These are phyloP conservation scores for Sporisorium sorghi DNA, from an alignment of 1,284 basidiomycete genomes.

Conservation along the genomic window DNA sequence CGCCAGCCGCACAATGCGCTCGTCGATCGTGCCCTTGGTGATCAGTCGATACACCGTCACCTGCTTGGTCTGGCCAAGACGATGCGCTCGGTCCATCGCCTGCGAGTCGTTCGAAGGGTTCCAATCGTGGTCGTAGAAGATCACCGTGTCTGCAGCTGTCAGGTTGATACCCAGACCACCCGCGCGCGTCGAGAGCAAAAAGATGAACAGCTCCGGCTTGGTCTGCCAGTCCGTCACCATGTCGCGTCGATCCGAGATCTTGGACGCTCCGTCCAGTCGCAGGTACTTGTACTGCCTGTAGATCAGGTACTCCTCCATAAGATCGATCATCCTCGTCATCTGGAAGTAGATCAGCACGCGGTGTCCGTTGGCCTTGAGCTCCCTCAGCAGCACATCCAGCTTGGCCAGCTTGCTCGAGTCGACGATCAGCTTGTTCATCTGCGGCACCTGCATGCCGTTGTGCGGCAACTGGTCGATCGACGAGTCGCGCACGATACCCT, in stretches of 20 bases:
- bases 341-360: constrained; percentile 98
- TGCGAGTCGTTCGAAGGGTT: constrained; percentile 95
- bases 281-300: constrained; percentile 98
- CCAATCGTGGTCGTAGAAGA: constrained; percentile 99
- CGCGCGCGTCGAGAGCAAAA: constrained; percentile 89
- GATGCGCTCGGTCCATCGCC: constrained; percentile 99
- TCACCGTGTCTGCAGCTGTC: constrained; percentile 90
- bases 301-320: constrained; percentile 98
- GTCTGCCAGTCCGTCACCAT: constrained; percentile 99
- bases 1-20: constrained; percentile 83
- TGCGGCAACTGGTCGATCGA: constrained; percentile 81
- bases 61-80: constrained; percentile 97
- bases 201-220: constrained; percentile 74
- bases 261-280: constrained; percentile 92
- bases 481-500: constrained; percentile 80
- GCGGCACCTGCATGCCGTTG: constrained; percentile 90
- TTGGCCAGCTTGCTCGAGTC: constrained; percentile 96
- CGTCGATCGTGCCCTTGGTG: constrained; percentile 96
- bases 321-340: constrained; percentile 99
- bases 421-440: constrained; percentile 93
- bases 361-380: constrained; percentile 93
- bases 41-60: constrained; percentile 98
- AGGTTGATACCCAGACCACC: constrained; percentile 98
- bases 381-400: constrained; percentile 86
- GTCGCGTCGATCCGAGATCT: constrained; percentile 94